Conservation (phyloP, 2,329 filamentous ascomycete species). For the Monosporascus sp. region DNA sequence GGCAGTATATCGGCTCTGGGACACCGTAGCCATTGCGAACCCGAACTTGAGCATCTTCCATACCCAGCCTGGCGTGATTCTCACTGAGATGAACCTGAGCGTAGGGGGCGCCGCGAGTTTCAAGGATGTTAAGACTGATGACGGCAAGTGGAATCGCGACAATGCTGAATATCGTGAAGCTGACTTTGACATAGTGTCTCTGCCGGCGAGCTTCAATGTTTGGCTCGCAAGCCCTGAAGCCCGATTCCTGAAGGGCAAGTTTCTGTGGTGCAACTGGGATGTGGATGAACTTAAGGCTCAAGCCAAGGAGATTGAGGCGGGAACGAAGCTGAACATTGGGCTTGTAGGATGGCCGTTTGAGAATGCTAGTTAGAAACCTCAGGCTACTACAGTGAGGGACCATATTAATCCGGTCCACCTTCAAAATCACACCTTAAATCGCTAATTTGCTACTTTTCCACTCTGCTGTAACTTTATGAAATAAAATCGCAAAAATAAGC, state of each 20-base stretch:
- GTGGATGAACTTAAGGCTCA: conserved; percentile 40
- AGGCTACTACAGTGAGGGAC: not conserved
- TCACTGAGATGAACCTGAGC: conserved; percentile 20
- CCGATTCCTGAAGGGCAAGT: conserved; percentile 39
- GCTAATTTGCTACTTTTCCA: too few relatives aligned
- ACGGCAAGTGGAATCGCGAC: conserved; percentile 21
- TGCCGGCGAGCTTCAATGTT: conserved; percentile 37
- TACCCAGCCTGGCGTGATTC: conserved; percentile 36
- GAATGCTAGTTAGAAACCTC: not conserved
- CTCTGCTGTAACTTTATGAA: too few relatives aligned
- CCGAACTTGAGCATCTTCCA: conserved; percentile 33
- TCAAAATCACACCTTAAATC: too few relatives aligned
- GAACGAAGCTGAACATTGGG: conserved; percentile 10
- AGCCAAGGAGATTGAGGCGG: conserved; percentile 26
- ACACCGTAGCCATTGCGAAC: conserved; percentile 36
- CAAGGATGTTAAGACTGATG: conserved; percentile 15
- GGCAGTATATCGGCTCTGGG: conserved; percentile 34
- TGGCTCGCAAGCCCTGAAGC: conserved; percentile 42
- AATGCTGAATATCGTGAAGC: not conserved
- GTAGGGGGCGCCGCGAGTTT: conserved; percentile 11
- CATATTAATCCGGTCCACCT: not conserved
- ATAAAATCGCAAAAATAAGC: too few relatives aligned
- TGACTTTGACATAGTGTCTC: conserved; percentile 20
- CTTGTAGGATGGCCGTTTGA: conserved; percentile 14
- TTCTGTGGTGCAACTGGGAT: conserved; percentile 47